Conservation (phyloP, 1,284 basidiomycete genomes). For the Tylopilus sp. region DNA sequence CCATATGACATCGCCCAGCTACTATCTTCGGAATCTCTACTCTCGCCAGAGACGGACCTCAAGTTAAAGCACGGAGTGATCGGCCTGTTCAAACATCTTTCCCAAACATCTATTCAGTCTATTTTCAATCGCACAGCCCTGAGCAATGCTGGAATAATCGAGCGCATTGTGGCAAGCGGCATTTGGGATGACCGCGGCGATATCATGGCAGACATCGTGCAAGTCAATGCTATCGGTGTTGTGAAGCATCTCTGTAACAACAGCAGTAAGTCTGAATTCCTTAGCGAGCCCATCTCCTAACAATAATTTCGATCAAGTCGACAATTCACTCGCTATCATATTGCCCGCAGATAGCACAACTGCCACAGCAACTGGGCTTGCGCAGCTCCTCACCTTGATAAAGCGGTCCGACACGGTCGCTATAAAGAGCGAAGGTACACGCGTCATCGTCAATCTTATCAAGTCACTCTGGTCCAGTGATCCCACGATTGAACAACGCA, state of each 20-base stretch:
- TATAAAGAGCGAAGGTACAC: conserved; percentile 85
- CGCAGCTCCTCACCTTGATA: conserved; percentile 73
- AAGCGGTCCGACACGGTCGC: conserved; percentile 79
- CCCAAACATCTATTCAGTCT: conserved; percentile 69
- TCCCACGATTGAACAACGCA: conserved; percentile 32
- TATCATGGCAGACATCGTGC: conserved; percentile 77
- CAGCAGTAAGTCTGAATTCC: conserved; percentile 54
- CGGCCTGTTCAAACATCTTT: conserved; percentile 81
- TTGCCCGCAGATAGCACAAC: conserved; percentile 41
- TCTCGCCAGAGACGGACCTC: conserved; percentile 58
- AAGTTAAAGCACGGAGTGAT: conserved; percentile 84
- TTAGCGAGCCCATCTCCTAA: conserved; percentile 2
- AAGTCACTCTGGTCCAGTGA: conserved; percentile 66
- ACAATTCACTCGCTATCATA: conserved; percentile 60
- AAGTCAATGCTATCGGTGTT: conserved; percentile 84
- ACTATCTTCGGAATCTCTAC: conserved; percentile 51
- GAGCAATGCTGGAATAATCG: conserved; percentile 63
- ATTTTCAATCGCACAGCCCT: conserved; percentile 59
- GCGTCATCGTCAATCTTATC: conserved; percentile 83
- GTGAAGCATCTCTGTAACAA: conserved; percentile 85
- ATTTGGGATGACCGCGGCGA: conserved; percentile 74
- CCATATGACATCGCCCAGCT: conserved; percentile 53
- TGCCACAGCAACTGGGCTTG: conserved; percentile 48
- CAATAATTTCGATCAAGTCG: conserved; percentile 44
- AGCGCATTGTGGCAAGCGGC: conserved; percentile 60